phyloP scores from a whole-genome alignment of 306 rosid species.

The Rosa chinensis region DNA sequence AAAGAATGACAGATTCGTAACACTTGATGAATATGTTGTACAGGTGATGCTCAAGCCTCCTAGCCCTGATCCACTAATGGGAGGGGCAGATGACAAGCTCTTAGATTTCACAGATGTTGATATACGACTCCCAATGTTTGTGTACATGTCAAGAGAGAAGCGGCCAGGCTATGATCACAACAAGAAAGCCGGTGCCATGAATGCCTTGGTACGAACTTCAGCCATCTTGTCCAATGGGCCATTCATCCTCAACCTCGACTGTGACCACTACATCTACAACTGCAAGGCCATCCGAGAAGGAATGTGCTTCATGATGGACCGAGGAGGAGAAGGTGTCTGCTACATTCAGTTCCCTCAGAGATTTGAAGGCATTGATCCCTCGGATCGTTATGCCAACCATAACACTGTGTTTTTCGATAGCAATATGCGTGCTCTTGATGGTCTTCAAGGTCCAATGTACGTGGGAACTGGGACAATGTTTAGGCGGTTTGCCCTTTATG shows the following conservation, averaged over 20 bases:
- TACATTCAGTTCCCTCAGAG: slow-evolving; percentile 97
- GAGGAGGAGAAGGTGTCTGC: slow-evolving; percentile 69
- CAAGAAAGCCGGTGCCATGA: slow-evolving; percentile 98
- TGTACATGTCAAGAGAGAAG: slow-evolving; percentile 84
- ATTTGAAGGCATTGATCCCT: slow-evolving; percentile 92
- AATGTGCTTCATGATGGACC: slow-evolving; percentile 95
- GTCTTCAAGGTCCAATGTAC: slow-evolving; percentile 72
- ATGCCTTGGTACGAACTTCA: slow-evolving; percentile 72
- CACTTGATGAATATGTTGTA: background rate
- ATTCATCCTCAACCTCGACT: slow-evolving; percentile 86
- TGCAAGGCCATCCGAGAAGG: slow-evolving; percentile 92
- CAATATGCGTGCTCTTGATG: slow-evolving; percentile 56
- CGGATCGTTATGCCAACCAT: slow-evolving; percentile 90
- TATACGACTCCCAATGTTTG: slow-evolving; percentile 76
- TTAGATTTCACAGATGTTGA: slow-evolving; percentile 66
- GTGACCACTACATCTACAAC: slow-evolving; percentile 82
- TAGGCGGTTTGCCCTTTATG: slow-evolving; percentile 75
- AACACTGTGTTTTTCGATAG: slow-evolving; percentile 89
- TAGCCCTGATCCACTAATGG: slow-evolving; percentile 40
- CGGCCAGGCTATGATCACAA: slow-evolving; percentile 88
- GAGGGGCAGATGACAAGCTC: slow-evolving; percentile 45
- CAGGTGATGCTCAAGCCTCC: slow-evolving; percentile 64
- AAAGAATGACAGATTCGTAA: background rate
- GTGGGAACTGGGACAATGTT: slow-evolving; percentile 96
- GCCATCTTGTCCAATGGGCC: slow-evolving; percentile 90